Conservation (phyloP, 106 monocot species). For the Platanthera zijinensis region DNA sequence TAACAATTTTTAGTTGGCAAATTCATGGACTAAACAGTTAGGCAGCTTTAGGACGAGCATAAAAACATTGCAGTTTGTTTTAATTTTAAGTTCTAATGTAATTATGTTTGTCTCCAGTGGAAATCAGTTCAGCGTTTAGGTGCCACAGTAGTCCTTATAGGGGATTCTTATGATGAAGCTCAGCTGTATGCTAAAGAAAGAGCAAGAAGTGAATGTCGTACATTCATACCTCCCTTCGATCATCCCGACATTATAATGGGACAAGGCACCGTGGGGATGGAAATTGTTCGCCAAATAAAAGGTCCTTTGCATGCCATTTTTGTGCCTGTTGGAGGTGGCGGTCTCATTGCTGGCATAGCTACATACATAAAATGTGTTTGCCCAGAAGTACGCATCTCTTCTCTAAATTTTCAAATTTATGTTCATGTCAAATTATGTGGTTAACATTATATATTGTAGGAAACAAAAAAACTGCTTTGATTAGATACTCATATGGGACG, state of each 20-base stretch:
- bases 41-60: not conserved
- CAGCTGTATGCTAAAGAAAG: slow-evolving; percentile 69
- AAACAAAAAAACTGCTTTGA: not conserved
- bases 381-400: slow-evolving; percentile 57
- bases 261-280: slow-evolving; percentile 96
- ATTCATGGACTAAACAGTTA: not conserved
- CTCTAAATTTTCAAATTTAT: not conserved
- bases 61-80: not conserved
- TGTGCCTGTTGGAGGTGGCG: slow-evolving; percentile 99
- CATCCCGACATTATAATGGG: slow-evolving; percentile 86
- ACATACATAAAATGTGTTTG: slow-evolving; percentile 85
- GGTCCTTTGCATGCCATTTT: slow-evolving; percentile 85
- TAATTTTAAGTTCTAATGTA: not conserved
- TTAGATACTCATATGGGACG: not conserved
- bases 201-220: slow-evolving; percentile 47
- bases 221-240: slow-evolving; percentile 96
- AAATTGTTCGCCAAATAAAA: slow-evolving; percentile 74
- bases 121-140: slow-evolving; percentile 81
- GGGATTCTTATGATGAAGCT: slow-evolving; percentile 98
- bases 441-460: not conserved
- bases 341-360: slow-evolving; percentile 94
- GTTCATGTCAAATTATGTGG: not conserved
- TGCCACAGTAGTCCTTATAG: slow-evolving; percentile 80
- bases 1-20: too few species aligned
- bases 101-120: slow-evolving; percentile 47